A percentile compares a stretch with the other conserved stretches of the same genome.
Conservation (phyloP, 257 asterid genomes). For the Solanum sejunctum region DNA sequence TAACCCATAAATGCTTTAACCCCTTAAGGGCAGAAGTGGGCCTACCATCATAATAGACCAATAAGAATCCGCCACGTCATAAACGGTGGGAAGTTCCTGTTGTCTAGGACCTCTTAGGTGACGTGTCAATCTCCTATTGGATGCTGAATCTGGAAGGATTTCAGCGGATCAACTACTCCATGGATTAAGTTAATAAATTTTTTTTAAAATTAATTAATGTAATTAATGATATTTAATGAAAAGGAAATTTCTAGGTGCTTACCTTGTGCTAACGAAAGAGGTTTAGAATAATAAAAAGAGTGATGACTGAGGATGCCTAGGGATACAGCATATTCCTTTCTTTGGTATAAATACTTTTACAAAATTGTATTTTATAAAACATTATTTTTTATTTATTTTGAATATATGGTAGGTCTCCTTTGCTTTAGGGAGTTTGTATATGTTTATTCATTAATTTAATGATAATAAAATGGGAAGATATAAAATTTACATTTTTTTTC, state of each 20-base stretch:
- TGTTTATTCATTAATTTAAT: neutral
- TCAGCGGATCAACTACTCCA: neutral
- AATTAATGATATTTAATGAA: neutral
- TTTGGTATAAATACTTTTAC: neutral
- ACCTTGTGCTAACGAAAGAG: conserved; percentile 3
- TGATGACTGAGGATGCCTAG: conserved; percentile 7
- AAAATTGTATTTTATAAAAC: neutral
- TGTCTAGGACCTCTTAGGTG: neutral
- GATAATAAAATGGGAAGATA: neutral
- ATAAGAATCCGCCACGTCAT: neutral
- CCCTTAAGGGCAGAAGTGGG: neutral
- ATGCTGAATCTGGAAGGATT: neutral
- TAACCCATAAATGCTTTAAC: neutral
- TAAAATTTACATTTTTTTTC: neutral
- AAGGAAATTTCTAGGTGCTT: conserved; percentile 25
- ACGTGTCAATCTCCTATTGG: neutral
- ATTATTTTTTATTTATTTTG: neutral
- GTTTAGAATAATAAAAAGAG: neutral
- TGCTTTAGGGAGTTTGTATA: neutral
- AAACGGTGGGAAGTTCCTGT: neutral
- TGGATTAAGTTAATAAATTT: neutral
- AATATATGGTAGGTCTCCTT: neutral
- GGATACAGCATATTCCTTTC: conserved; percentile 21
- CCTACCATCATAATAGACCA: neutral
- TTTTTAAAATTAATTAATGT: neutral